Evolutionary conservation across 2,329 filamentous ascomycete species (phyloP).

Genomic region (Penicillium sp.): DNA sequence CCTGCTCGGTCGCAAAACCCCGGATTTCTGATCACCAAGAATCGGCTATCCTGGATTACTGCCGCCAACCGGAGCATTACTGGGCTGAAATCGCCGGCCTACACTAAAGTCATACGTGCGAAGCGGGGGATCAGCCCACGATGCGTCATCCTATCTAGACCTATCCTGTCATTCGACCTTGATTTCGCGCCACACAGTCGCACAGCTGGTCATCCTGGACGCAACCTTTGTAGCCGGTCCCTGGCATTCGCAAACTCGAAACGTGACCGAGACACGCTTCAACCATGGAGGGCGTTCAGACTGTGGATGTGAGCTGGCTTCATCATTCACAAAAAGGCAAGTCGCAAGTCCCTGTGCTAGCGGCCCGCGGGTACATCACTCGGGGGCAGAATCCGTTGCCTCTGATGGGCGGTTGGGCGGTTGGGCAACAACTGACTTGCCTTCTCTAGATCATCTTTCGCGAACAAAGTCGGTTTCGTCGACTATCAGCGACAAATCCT

Average conservation of each 20-base stretch:
- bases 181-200: slow-evolving; percentile 31
- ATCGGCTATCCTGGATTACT: slow-evolving; percentile 14
- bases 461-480: slow-evolving; percentile 47
- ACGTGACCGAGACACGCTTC: slow-evolving; percentile 12
- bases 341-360: slow-evolving; percentile 34
- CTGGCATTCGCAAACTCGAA: slow-evolving; percentile 1
- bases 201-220: slow-evolving; percentile 23
- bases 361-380: neutral
- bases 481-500: slow-evolving; percentile 37
- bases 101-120: slow-evolving; percentile 17
- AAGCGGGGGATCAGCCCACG: slow-evolving; percentile 33
- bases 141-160: slow-evolving; percentile 34
- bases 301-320: slow-evolving; percentile 90
- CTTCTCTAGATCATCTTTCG: slow-evolving; percentile 40
- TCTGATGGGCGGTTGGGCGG: neutral
- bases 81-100: slow-evolving; percentile 11
- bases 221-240: slow-evolving; percentile 3
- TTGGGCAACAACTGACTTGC: slow-evolving; percentile 19
- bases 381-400: neutral
- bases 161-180: slow-evolving; percentile 28
- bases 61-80: slow-evolving; percentile 1
- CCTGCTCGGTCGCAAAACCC: slow-evolving; percentile 18
- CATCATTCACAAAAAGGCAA: slow-evolving; percentile 83
- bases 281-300: slow-evolving; percentile 79
- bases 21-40: slow-evolving; percentile 13